Conservation (phyloP, 257 asterid species). For the Nemophila menziesii region DNA sequence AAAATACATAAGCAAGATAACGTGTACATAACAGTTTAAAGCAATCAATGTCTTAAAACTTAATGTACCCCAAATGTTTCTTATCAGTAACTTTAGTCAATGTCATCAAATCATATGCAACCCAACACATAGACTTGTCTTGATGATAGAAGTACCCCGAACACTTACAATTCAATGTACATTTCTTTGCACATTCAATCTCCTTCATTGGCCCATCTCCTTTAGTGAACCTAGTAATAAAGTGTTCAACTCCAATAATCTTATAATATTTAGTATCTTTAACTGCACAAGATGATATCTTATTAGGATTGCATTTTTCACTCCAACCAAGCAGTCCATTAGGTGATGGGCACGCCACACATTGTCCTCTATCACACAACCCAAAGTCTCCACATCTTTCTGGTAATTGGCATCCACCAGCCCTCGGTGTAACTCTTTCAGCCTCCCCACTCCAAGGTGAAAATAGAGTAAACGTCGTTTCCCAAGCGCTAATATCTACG, state of each 20-base stretch:
- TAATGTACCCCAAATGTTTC: constrained; percentile 22
- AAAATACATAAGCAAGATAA: too few relatives aligned
- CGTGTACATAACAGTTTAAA: too few relatives aligned
- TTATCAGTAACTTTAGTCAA: constrained; percentile 15
- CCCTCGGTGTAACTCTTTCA: constrained; percentile 7
- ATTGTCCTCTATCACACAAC: constrained; percentile 26
- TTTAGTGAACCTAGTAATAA: constrained; percentile 21
- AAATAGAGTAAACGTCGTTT: constrained; percentile 6
- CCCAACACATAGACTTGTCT: constrained; percentile 22
- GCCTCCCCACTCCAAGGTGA: too few relatives aligned
- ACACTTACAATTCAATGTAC: constrained; percentile 24
- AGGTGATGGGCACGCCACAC: constrained; percentile 35
- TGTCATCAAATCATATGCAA: constrained; percentile 25
- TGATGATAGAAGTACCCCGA: constrained; percentile 26
- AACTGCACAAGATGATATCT: constrained; percentile 18
- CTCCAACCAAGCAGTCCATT: constrained; percentile 38
- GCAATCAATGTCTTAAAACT: constrained; percentile 10
- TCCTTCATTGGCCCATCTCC: constrained; percentile 27
- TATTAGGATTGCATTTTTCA: constrained; percentile 17
- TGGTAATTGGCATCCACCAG: constrained; percentile 19
- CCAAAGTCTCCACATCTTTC: constrained; percentile 35
- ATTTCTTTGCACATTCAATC: constrained; percentile 19
- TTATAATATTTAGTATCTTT: constrained; percentile 22
- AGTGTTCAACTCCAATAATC: constrained; percentile 23
- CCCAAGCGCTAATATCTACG: constrained; percentile 9